Conservation (phyloP, 805 yeast genomes). For the Starmera quercuum region DNA sequence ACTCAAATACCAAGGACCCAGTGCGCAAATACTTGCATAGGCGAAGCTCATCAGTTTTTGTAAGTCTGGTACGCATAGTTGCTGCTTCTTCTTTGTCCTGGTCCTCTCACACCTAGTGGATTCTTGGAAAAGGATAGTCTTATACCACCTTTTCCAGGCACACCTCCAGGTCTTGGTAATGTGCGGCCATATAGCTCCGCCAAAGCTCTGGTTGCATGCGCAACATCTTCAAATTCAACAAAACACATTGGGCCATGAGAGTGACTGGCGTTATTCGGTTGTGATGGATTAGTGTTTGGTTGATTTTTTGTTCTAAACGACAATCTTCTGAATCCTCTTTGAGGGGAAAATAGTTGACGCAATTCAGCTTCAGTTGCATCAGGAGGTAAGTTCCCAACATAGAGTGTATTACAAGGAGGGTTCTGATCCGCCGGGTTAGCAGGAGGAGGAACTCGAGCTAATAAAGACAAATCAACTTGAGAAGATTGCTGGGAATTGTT, state of each 20-base stretch:
- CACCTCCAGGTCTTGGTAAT: slow-evolving; percentile 69
- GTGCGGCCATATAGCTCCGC: slow-evolving; percentile 93
- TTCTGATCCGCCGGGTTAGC: slow-evolving; percentile 99
- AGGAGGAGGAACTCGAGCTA: slow-evolving; percentile 81
- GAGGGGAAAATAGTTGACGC: slow-evolving; percentile 78
- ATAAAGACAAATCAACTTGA: slow-evolving; percentile 56
- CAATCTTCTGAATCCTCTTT: slow-evolving; percentile 86
- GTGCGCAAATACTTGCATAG: too few relatives aligned
- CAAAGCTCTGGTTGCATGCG: slow-evolving; percentile 85
- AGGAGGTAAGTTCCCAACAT: slow-evolving; percentile 95
- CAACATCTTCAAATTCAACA: slow-evolving; percentile 96
- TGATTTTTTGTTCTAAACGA: slow-evolving; percentile 76
- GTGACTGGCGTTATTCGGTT: slow-evolving; percentile 15
- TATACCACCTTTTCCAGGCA: slow-evolving; percentile 83
- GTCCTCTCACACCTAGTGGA: slow-evolving; percentile 93
- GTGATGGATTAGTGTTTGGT: slow-evolving; percentile 25
- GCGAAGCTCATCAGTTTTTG: too few relatives aligned
- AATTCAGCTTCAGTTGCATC: slow-evolving; percentile 94
- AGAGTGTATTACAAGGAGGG: slow-evolving; percentile 96
- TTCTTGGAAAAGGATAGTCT: slow-evolving; percentile 91
- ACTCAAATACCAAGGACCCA: too few relatives aligned
- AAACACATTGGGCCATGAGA: slow-evolving; percentile 98
- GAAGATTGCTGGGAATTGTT: slow-evolving; percentile 17
- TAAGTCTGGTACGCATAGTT: slow-evolving; percentile 13
- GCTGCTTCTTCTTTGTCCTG: slow-evolving; percentile 35